These are phyloP conservation scores for Annulohypoxylon bovei DNA, from an alignment of 495 filamentous ascomycete species.

Conservation along the genomic window DNA sequence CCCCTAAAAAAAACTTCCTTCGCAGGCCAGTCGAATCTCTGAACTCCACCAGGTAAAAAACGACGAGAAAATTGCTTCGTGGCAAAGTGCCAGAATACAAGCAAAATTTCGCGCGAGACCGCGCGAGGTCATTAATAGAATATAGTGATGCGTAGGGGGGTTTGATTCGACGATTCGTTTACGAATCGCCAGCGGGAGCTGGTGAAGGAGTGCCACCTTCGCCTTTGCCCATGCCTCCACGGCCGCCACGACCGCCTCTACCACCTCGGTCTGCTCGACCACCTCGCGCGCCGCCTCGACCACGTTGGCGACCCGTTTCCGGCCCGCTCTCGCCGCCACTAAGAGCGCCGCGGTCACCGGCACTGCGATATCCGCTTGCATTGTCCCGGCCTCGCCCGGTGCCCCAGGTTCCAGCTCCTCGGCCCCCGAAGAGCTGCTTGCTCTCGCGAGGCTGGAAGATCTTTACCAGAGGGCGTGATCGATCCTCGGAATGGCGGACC, in stretches of 20 bases:
- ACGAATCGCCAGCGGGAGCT: slow-evolving; percentile 61
- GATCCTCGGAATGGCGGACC: slow-evolving; percentile 68
- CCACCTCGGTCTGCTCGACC: slow-evolving; percentile 62
- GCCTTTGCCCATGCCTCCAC: slow-evolving; percentile 67
- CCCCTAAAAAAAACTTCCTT: slow-evolving; percentile 33
- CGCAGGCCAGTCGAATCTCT: slow-evolving; percentile 40
- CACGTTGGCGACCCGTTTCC: slow-evolving; percentile 71
- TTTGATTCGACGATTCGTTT: slow-evolving; percentile 40
- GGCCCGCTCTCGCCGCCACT: slow-evolving; percentile 79
- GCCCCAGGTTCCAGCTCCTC: slow-evolving; percentile 78
- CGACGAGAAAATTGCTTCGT: slow-evolving; percentile 45
- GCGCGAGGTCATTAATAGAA: slow-evolving; percentile 46
- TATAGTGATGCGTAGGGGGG: slow-evolving; percentile 14
- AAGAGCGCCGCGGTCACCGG: slow-evolving; percentile 49
- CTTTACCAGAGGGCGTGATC: slow-evolving; percentile 80
- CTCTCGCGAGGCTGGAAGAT: slow-evolving; percentile 74
- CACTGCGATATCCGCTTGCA: slow-evolving; percentile 75
- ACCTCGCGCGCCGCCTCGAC: slow-evolving; percentile 69
- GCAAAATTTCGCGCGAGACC: slow-evolving; percentile 35
- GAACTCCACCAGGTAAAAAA: slow-evolving; percentile 38
- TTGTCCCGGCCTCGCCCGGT: slow-evolving; percentile 68
- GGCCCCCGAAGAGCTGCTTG: slow-evolving; percentile 58
- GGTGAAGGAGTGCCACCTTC: slow-evolving; percentile 62
- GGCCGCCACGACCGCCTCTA: slow-evolving; percentile 66
- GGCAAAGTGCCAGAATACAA: slow-evolving; percentile 41